Base-by-base conservation (phyloP, 2,329 filamentous ascomycete species). In the Exutisphaerella laricina region DNA sequence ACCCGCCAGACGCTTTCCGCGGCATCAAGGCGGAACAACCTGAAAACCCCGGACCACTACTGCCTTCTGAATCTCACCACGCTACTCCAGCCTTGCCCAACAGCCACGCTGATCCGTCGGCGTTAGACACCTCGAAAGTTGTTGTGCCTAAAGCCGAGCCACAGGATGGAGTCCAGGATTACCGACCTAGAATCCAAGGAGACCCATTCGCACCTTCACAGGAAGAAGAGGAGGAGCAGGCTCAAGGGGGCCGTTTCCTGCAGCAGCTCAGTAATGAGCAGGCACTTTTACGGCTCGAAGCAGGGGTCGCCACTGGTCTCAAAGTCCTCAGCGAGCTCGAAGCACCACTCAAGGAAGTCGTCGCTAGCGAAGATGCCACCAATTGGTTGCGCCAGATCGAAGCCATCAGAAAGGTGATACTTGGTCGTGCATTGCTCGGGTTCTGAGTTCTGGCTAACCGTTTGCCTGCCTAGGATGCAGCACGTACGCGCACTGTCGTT, bases 401-500 rank as follows among this genome's bases (percentile, higher is more conserved):
- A 2, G 63, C 64, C 2, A 56, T 75, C 1, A 58, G 64, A 20
- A 58, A 65, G n/a, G n/a, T n/a, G n/a, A n/a, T n/a, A n/a, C n/a
- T n/a, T n/a, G n/a, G n/a, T n/a, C n/a, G n/a, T n/a, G n/a, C n/a
- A n/a, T n/a, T n/a, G n/a, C n/a, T n/a, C n/a, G n/a, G n/a, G n/a
- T n/a, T n/a, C n/a, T n/a, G n/a, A n/a, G n/a, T n/a, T n/a, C n/a
- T n/a, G n/a, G n/a, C n/a, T n/a, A n/a, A n/a, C n/a, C n/a, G n/a
- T n/a, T n/a, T n/a, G n/a, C n/a, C n/a, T n/a, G n/a, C n/a, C n/a
- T n/a, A n/a, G 2, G 65, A 68, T 38, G 62, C 66, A 3, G 55
- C 56, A 4, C 61, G 60, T 18, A 70, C 69, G 8, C 62, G 65
- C 12, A 68, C 69, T 1, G 66, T 81, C 0, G 67, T 82, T 13